phyloP scores from a whole-genome alignment of 2,329 filamentous ascomycete genomes.

The Trichoderma sp. region DNA sequence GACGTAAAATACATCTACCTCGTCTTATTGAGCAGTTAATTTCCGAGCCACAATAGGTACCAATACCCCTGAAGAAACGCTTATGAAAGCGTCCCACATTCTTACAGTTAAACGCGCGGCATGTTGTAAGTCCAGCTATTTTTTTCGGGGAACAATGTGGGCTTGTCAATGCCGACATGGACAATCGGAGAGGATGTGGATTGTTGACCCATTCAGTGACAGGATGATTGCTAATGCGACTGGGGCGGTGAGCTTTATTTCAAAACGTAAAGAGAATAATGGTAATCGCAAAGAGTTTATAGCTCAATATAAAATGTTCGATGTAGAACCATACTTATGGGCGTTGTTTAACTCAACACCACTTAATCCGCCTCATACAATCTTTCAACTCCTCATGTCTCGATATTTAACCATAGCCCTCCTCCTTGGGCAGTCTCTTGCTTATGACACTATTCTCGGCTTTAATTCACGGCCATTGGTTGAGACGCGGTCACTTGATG shows the following conservation, averaged over 20 bases:
- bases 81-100: not conserved
- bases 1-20: no score
- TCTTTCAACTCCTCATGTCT: not conserved
- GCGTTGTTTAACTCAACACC: not conserved
- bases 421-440: slow-evolving; percentile 19
- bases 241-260: not conserved
- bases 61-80: not conserved
- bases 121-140: not conserved
- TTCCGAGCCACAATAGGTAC: not conserved
- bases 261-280: not conserved
- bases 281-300: not conserved
- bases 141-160: not conserved
- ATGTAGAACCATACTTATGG: not conserved
- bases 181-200: not conserved
- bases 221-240: not conserved
- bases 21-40: no score
- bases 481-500: slow-evolving; percentile 50
- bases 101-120: not conserved
- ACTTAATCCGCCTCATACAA: not conserved
- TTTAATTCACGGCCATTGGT: slow-evolving; percentile 28
- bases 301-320: not conserved
- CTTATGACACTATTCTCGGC: slow-evolving; percentile 31
- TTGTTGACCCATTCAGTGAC: not conserved
- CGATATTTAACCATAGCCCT: not conserved
- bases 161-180: not conserved